Evolutionary conservation across 1,284 basidiomycete species (phyloP), one percentile per base, ranked within the genome.

Genomic region (Amylostereum chailletii): DNA sequence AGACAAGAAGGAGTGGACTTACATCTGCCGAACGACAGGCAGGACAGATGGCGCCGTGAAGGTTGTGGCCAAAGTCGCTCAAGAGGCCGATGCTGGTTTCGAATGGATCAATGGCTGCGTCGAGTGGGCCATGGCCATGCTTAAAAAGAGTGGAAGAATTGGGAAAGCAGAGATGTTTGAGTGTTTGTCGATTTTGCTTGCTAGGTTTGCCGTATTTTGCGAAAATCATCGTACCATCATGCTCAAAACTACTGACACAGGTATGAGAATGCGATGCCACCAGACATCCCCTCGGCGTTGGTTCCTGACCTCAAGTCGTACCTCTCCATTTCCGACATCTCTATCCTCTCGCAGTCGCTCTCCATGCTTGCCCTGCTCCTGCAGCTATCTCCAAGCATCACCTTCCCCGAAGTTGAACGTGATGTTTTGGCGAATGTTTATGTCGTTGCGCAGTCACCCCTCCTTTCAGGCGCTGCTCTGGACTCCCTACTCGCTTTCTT

Each of bases 401-500:
- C 83, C 2, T 90, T 86, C 70, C 77, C 79, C 0, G 75, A 80
- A 46, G 79, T 94, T 36, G 87, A 92, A 60, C 68, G 71, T 26
- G 75, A 85, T 43, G 64, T 93, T 3, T 74, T 95, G 9, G 61
- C 76, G 26, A 75, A 81, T 43, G 76, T 93, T 40, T 87, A 90
- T 64, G 64, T 62, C 44, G 79, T 92, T 39, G 75, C 92, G 2
- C 78, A 85, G 59, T 90, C 90, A 0, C 84, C 92, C 0, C 74
- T 89, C 4, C 71, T 92, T 19, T 77, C 90, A 45, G 81, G 84
- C 37, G 66, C 76, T 2, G 76, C 86, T 2, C 78, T 95, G 29
- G 92, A 97, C 40, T 79, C 89, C 0, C 69, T 96, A 5, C 75
- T 90, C 43, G 70, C 71, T 8, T 97, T 98, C 76, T 90, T 91